A percentile compares a stretch with the other conserved stretches of the same genome.
Conservation (phyloP, 148 eudicot genomes). For the Heliamphora exappendiculata region DNA sequence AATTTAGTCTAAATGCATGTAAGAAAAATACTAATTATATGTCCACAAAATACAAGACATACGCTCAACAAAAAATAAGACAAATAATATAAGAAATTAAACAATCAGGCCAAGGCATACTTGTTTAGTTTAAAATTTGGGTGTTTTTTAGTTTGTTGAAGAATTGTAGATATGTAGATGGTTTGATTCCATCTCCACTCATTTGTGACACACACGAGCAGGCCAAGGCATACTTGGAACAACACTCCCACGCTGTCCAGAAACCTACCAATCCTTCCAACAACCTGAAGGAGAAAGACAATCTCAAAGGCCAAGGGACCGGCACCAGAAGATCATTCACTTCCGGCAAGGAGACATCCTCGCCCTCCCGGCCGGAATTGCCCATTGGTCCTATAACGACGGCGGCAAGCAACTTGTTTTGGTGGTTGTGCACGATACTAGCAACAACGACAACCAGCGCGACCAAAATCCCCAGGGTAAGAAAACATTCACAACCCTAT, state of each 20-base stretch:
- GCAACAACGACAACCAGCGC: slow-evolving; percentile 18
- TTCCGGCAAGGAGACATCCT: slow-evolving; percentile 21
- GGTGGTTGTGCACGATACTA: slow-evolving; percentile 14
- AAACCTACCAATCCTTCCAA: slow-evolving; percentile 10
- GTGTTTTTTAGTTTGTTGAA: no score
- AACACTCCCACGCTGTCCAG: neutral
- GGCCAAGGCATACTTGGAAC: neutral
- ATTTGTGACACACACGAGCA: neutral
- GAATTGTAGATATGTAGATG: no score
- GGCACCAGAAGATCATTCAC: slow-evolving; percentile 23
- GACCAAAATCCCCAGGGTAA: slow-evolving; percentile 21
- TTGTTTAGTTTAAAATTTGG: no score
- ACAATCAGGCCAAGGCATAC: no score
- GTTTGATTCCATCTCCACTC: neutral
- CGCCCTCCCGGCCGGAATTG: slow-evolving; percentile 19
- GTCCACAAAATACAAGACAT: no score
- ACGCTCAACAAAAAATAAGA: no score
- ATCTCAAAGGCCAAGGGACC: slow-evolving; percentile 10
- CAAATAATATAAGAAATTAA: no score
- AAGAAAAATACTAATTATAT: no score
- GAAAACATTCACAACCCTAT: neutral
- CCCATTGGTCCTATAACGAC: slow-evolving; percentile 21
- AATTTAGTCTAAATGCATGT: no score
- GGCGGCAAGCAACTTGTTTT: slow-evolving; percentile 15
- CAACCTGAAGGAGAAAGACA: neutral